Conservation (phyloP, 2,329 filamentous ascomycete genomes). For the Ceratocystis lukuohia region DNA sequence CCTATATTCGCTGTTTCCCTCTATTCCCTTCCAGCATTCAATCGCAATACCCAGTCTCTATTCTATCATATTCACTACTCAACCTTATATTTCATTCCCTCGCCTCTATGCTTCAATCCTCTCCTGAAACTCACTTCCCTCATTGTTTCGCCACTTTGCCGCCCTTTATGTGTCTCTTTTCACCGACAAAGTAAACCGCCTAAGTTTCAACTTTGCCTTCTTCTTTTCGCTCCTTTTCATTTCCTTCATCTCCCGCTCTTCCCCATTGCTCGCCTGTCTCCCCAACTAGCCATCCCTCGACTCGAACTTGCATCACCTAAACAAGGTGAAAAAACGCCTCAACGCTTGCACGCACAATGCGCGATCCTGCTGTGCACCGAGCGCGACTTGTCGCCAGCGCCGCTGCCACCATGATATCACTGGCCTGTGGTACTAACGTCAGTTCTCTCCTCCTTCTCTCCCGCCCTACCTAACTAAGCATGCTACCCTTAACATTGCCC, state of each 20-base stretch:
- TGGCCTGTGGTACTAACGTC: constrained; percentile 90
- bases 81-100: not conserved
- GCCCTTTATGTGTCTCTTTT: not conserved
- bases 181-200: not conserved
- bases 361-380: constrained; percentile 39
- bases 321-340: not conserved
- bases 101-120: not conserved
- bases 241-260: not conserved
- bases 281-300: not conserved
- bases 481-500: not conserved
- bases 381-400: constrained; percentile 70
- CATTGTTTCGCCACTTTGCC: not conserved
- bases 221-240: not conserved
- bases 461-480: no score
- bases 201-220: not conserved
- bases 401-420: constrained; percentile 68
- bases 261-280: not conserved
- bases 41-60: not conserved
- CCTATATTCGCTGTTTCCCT: not conserved
- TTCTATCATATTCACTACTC: not conserved
- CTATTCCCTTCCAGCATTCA: no score
- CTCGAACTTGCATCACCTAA: no score
- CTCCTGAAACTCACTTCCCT: not conserved
- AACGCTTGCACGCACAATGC: constrained; percentile 24
- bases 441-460: constrained; percentile 24